These are phyloP conservation scores for Ilex paraguariensis DNA, from an alignment of 305 asterid species.

Conservation along the genomic window DNA sequence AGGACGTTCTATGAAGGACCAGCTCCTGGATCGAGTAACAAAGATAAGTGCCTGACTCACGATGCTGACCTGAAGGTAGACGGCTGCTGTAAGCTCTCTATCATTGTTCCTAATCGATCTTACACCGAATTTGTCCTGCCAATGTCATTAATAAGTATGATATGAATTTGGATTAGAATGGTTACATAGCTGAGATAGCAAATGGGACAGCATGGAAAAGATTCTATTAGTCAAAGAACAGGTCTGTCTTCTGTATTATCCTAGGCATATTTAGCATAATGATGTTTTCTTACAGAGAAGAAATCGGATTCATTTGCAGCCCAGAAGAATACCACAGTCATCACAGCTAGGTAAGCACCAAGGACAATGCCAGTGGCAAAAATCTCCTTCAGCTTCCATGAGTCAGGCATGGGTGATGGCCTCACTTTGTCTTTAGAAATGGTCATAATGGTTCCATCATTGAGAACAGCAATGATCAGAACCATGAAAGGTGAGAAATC, in stretches of 20 bases:
- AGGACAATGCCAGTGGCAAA: constrained; percentile 67
- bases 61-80: constrained; percentile 88
- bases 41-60: constrained; percentile 93
- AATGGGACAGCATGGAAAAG: too few relatives aligned
- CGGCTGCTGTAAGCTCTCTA: constrained; percentile 57
- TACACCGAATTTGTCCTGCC: constrained; percentile 40
- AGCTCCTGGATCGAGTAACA: constrained; percentile 81
- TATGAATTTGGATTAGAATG: background rate
- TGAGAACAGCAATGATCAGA: constrained; percentile 65
- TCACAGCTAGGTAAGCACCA: constrained; percentile 68
- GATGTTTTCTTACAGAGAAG: constrained; percentile 36
- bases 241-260: background rate
- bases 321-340: constrained; percentile 69
- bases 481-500: constrained; percentile 87
- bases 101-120: constrained; percentile 24
- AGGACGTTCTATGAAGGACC: constrained; percentile 80
- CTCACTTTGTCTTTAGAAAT: constrained; percentile 68
- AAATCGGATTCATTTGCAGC: constrained; percentile 48
- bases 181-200: too few relatives aligned
- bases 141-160: background rate
- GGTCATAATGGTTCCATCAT: constrained; percentile 82
- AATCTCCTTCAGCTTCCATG: constrained; percentile 68
- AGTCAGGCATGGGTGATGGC: constrained; percentile 75
- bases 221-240: too few relatives aligned
- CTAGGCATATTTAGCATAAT: background rate